phyloP scores from a whole-genome alignment of 2,329 filamentous ascomycete genomes.

The Tolypocladium album region DNA sequence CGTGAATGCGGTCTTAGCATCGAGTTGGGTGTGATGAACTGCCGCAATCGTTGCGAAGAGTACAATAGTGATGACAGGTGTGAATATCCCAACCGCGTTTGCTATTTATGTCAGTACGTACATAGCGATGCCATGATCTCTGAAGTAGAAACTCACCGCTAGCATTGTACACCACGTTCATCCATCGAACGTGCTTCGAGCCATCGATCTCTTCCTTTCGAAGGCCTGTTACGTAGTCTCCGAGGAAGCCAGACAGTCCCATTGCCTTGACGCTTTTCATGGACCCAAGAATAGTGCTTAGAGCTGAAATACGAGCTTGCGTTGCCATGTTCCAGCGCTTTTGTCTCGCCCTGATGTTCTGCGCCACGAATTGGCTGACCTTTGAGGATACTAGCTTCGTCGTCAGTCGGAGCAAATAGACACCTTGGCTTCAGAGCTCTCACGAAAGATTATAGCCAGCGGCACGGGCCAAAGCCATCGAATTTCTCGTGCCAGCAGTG shows the following conservation, averaged over 20 bases:
- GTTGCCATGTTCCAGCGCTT: not conserved
- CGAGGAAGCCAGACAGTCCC: not conserved
- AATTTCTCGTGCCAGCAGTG: conserved; percentile 18
- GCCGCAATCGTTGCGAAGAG: not conserved
- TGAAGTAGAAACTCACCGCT: not conserved
- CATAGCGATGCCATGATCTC: not conserved
- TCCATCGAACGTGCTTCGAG: not conserved
- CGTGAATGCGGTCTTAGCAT: not conserved
- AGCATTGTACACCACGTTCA: not conserved
- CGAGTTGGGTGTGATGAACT: not conserved
- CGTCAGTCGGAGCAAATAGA: not conserved
- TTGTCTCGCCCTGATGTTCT: not conserved
- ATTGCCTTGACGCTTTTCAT: not conserved
- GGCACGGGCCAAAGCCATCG: not conserved
- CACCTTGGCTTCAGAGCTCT: not conserved
- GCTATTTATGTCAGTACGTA: not conserved
- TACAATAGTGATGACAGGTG: not conserved
- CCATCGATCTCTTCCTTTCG: not conserved
- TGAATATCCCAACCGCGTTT: not conserved
- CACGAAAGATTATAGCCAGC: not conserved
- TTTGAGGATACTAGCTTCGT: not conserved
- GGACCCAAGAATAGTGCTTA: not conserved
- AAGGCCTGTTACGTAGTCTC: not conserved
- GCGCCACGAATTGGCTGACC: not conserved
- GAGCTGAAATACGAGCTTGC: not conserved